Conservation (phyloP, 352 stramenopile species). For the Pythium angustatum region DNA sequence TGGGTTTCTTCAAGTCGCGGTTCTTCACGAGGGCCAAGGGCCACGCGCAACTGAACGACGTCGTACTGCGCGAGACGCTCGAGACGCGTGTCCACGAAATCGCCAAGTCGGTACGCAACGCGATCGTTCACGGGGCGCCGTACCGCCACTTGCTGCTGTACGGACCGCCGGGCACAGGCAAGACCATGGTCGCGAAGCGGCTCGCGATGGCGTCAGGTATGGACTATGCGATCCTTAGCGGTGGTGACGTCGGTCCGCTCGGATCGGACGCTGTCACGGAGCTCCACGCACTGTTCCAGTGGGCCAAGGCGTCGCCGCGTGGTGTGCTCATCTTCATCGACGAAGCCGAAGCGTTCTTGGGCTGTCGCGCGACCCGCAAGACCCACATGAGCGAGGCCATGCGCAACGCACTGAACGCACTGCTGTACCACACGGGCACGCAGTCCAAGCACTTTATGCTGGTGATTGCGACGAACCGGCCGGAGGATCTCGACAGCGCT, state of each 20-base stretch:
- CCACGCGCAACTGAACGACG: constrained; percentile 53
- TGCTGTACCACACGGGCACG: constrained; percentile 80
- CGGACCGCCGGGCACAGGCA: constrained; percentile 80
- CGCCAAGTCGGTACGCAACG: constrained; percentile 59
- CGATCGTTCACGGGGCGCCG: constrained; percentile 59
- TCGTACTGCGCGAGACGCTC: constrained; percentile 52
- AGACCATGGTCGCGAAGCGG: constrained; percentile 88
- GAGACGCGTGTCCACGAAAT: constrained; percentile 70
- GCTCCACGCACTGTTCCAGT: constrained; percentile 81
- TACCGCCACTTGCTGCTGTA: constrained; percentile 87
- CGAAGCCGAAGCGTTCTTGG: constrained; percentile 83
- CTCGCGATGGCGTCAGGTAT: constrained; percentile 65
- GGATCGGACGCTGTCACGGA: constrained; percentile 76
- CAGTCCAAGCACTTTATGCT: constrained; percentile 79
- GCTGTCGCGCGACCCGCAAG: constrained; percentile 70
- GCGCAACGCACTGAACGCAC: constrained; percentile 79
- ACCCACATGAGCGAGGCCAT: constrained; percentile 85
- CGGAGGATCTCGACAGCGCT: constrained; percentile 74
- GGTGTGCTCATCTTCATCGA: constrained; percentile 89
- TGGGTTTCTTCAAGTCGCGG: constrained; percentile 43
- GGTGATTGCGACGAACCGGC: constrained; percentile 84
- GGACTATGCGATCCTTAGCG: constrained; percentile 85
- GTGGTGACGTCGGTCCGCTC: constrained; percentile 81
- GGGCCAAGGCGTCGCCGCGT: constrained; percentile 70
- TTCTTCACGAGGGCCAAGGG: constrained; percentile 32